Base-by-base conservation (phyloP, 1,139 yeast genomes). In the Candida sojae region DNA sequence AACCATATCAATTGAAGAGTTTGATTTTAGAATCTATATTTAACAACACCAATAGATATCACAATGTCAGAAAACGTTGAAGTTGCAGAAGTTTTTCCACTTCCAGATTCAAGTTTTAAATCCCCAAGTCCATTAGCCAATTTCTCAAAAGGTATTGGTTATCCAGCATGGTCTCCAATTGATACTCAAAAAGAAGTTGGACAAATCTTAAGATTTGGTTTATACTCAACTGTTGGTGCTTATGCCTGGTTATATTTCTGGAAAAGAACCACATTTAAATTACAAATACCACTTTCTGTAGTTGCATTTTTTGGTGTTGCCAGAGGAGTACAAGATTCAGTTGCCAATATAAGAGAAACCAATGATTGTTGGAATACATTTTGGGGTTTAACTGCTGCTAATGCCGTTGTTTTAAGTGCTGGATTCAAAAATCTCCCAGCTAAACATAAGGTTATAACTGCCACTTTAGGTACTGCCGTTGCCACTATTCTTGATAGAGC, bases 291-390 rank as follows among this genome's bases (percentile, higher is more conserved):
- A 13, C 56, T 73, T 45, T 64, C 75, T 8, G 71, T 66, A 9
- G 65, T 74, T 44, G 71, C 74, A 48, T 70, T 75, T 46, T 73
- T 77, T 42, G 71, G 77, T 42, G 77, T 72, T 45, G 58, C 73
- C 45, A 73, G 67, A 59, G 57, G 56, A 35, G 48, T 53, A 28
- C 52, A 49, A 44, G 73, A 77, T 30, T 62, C 70, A 35, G 52
- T 71, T 44, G 67, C 79, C 52, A 75, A 75, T 59, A 64, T 75
- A 57, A 70, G 80, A 66, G 79, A 75, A 57, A 73, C 66, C 61
- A 74, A 74, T 56, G 80, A 75, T 61, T 78, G 75, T 41, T 75
- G 80, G 80, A 75, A 75, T 63, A 69, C 73, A 10, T 73, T 75
- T 58, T 68, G 75, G 71, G 80, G 71, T 21, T 74, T 74, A 45